Base-by-base conservation (phyloP, 768 basidiomycete genomes). In the Collybia mongolica region DNA sequence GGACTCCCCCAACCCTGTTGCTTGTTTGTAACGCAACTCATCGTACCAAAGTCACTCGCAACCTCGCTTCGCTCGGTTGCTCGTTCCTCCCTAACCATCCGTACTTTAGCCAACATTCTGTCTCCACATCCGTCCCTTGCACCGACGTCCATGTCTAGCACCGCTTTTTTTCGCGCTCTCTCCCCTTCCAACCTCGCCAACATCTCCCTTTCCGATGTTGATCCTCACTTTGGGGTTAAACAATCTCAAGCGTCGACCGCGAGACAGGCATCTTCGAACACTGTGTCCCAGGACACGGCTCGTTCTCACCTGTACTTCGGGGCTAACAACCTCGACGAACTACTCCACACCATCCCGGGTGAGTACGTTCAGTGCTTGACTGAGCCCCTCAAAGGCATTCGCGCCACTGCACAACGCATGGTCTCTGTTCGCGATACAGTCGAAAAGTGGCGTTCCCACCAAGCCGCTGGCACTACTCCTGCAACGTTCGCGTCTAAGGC, bases 281-380 rank as follows among this genome's bases (percentile, higher is more conserved):
- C 19, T 5, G 24, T 6, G 18, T 3, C 14, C 6, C 15, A 18
- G 18, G 15, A 2, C 5, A 12, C 41, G 3, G 12, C 41, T 18
- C 2, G 17, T 4, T 5, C 14, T 4, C 8, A 5, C 5, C 22
- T 23, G 4, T 12, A 5, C 8, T 17, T 26, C 14, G 20, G 24
- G 28, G 17, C 22, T 44, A n/a, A 23, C 19, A 42, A 48, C 38
- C 43, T 54, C 26, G 52, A 57, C 6, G 48, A 54, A 7, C 20
- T 57, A 7, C 35, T 57, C 24, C n/a, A 40, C 40, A 43, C 46
- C 37, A 28, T 54, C 55, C 53, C 53, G 17, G 43, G 17, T 17
- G 55, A 57, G 14, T 57, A 54, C 51, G 23, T 42, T 15, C 15
- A 36, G 15, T 29, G 53, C 9, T 53, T 57, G 0, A 17, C 22